A percentile compares a stretch with the other conserved stretches of the same genome.
These are phyloP conservation scores for Globisporangium heterothallicum DNA, from an alignment of 352 stramenopile species.

Conservation along the genomic window DNA sequence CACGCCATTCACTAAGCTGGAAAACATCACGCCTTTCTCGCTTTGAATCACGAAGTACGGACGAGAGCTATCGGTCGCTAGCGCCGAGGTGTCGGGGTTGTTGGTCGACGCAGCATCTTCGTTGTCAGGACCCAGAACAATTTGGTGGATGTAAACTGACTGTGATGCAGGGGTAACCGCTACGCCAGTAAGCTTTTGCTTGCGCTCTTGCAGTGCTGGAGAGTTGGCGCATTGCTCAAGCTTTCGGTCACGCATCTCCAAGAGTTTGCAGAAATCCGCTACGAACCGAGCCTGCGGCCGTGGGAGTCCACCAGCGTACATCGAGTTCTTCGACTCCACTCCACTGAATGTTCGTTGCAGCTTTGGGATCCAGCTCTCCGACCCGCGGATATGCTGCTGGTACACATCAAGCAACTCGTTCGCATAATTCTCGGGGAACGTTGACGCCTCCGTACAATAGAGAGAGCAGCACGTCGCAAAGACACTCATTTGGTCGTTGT, in stretches of 20 bases:
- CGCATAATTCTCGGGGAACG: slow-evolving; percentile 64
- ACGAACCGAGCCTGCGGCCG: slow-evolving; percentile 77
- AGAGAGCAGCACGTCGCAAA: slow-evolving; percentile 84
- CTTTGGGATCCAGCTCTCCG: slow-evolving; percentile 70
- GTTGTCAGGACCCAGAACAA: slow-evolving; percentile 40
- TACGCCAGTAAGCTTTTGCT: slow-evolving; percentile 75
- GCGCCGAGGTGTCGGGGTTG: slow-evolving; percentile 4
- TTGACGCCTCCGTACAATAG: slow-evolving; percentile 62
- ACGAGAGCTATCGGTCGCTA: slow-evolving; percentile 30
- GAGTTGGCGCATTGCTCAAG: slow-evolving; percentile 40
- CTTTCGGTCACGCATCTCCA: slow-evolving; percentile 71
- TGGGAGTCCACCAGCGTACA: slow-evolving; percentile 58
- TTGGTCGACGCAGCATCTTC: slow-evolving; percentile 13
- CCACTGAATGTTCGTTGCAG: slow-evolving; percentile 75
- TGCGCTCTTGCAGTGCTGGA: slow-evolving; percentile 49
- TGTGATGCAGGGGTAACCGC: slow-evolving; percentile 63
- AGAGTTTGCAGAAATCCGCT: slow-evolving; percentile 65
- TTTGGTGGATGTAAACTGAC: slow-evolving; percentile 75
- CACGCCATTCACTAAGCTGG: slow-evolving; percentile 80
- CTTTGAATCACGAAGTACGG: slow-evolving; percentile 86
- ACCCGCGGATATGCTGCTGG: slow-evolving; percentile 67
- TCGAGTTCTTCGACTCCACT: slow-evolving; percentile 59
- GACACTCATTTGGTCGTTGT: slow-evolving; percentile 85
- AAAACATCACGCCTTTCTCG: slow-evolving; percentile 83
- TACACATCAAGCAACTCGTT: slow-evolving; percentile 73